A percentile compares a stretch with the other conserved stretches of the same genome.
These are phyloP conservation scores for Eimeria acervulina DNA, from an alignment of 169 alveolate genomes.

Conservation along the genomic window DNA sequence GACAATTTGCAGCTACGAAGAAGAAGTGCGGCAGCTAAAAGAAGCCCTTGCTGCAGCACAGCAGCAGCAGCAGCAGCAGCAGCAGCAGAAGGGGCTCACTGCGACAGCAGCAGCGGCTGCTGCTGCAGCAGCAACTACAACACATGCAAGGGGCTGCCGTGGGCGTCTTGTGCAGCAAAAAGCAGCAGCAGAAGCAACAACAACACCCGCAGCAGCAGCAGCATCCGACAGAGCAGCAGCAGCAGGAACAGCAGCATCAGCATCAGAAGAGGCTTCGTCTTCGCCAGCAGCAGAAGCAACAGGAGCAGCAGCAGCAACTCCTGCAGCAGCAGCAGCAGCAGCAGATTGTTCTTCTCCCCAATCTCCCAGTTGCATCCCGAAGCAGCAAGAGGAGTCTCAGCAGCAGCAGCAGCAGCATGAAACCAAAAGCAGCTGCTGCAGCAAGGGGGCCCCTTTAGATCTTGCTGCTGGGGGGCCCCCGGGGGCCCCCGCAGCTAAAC, in stretches of 20 bases:
- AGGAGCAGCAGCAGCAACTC: background rate
- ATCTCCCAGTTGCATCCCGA: background rate
- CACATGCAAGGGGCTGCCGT: background rate
- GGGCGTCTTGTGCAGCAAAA: constrained; percentile 6
- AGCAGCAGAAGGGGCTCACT: constrained; percentile 19
- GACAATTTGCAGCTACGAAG: constrained; percentile 50
- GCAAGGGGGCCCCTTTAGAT: background rate
- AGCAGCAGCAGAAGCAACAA: background rate
- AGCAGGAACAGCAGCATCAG: background rate
- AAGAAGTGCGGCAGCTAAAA: constrained; percentile 12
- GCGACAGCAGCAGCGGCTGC: constrained; percentile 48
- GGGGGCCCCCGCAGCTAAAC: constrained; percentile 93
- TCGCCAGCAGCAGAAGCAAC: constrained; percentile 8
- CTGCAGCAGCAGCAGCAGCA: background rate
- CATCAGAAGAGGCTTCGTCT: background rate
- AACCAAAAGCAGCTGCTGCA: background rate
- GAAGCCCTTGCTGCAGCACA: constrained; percentile 48
- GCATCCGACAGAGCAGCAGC: background rate
- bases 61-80: constrained; percentile 42
- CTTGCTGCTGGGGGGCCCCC: constrained; percentile 79
- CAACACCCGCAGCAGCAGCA: constrained; percentile 1
- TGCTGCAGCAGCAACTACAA: constrained; percentile 3
- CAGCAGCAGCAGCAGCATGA: background rate
- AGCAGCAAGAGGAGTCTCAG: background rate
- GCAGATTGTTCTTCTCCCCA: background rate